These are phyloP conservation scores for Chlamydomonas eustigma DNA, from an alignment of 139 green algal genomes.

Conservation along the genomic window DNA sequence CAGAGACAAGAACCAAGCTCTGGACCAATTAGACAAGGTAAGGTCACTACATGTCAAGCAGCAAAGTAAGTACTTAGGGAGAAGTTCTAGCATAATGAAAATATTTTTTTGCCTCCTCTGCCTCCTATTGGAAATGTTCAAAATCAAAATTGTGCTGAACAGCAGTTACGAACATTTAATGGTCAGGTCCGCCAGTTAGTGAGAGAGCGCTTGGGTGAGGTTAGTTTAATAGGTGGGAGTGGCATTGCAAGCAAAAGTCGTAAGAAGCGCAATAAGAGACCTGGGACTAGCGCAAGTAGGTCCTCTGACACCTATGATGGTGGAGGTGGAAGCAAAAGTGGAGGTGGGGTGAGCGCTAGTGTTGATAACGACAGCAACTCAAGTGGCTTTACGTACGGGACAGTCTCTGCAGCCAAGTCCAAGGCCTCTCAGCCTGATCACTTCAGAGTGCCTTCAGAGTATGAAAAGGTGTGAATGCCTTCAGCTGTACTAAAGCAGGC, in stretches of 20 bases:
- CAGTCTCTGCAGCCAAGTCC: conserved; percentile 23
- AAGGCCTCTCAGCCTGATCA: conserved; percentile 34
- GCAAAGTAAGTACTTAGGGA: too few relatives aligned
- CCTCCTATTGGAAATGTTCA: too few relatives aligned
- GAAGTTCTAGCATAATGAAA: too few relatives aligned
- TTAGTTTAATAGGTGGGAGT: background rate
- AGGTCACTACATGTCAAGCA: background rate
- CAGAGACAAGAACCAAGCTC: conserved; percentile 45
- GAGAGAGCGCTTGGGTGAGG: conserved; percentile 31
- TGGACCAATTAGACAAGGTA: conserved; percentile 46
- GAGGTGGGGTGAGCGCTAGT: background rate
- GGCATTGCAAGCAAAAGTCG: conserved; percentile 16
- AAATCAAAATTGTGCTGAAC: too few relatives aligned
- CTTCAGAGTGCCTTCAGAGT: conserved; percentile 42
- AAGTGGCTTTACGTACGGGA: background rate
- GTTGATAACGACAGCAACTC: background rate
- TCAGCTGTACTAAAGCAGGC: background rate
- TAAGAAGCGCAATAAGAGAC: conserved; percentile 21
- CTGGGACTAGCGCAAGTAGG: background rate
- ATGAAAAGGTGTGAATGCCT: conserved; percentile 36
- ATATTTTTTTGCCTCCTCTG: too few relatives aligned
- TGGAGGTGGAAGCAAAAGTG: background rate
- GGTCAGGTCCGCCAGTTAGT: conserved; percentile 33
- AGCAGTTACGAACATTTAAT: too few relatives aligned
- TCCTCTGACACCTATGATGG: background rate